Conservation (phyloP, 352 stramenopile species). For the Phytophthora cactorum region DNA sequence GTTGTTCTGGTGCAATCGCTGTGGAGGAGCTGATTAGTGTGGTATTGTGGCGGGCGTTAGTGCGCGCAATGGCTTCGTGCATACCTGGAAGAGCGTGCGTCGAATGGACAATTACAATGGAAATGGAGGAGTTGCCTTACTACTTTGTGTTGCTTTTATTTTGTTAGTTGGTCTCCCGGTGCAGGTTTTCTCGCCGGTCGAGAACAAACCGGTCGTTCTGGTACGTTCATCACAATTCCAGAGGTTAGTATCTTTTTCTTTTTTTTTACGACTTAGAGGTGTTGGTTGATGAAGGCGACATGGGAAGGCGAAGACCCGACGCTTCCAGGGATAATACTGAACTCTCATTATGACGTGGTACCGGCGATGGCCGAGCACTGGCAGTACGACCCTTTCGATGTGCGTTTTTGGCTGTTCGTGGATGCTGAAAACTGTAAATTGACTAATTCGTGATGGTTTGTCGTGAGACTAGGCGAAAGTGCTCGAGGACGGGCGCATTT, state of each 20-base stretch:
- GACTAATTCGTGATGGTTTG: background rate
- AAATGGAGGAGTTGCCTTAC: background rate
- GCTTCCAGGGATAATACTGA: constrained; percentile 93
- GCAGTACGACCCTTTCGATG: constrained; percentile 92
- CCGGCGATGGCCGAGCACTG: constrained; percentile 89
- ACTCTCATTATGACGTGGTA: constrained; percentile 98
- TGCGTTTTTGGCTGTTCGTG: constrained; percentile 24
- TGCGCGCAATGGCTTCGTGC: constrained; percentile 74
- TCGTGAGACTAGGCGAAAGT: constrained; percentile 66
- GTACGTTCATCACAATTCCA: constrained; percentile 35
- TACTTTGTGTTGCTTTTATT: constrained; percentile 1
- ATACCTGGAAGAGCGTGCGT: constrained; percentile 57
- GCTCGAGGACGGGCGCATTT: constrained; percentile 92
- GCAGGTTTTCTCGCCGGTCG: constrained; percentile 59
- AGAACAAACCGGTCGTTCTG: constrained; percentile 91
- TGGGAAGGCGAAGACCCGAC: constrained; percentile 89
- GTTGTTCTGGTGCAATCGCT: background rate
- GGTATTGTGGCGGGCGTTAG: constrained; percentile 18
- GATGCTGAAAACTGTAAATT: background rate
- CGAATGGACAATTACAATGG: background rate
- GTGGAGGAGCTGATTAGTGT: constrained; percentile 2
- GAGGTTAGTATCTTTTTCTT: background rate
- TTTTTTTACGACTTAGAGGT: background rate
- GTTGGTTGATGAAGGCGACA: constrained; percentile 43
- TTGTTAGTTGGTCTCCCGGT: constrained; percentile 47